phyloP scores from a whole-genome alignment of 163 green algal species.

The Coccomyxa subellipsoidea region DNA sequence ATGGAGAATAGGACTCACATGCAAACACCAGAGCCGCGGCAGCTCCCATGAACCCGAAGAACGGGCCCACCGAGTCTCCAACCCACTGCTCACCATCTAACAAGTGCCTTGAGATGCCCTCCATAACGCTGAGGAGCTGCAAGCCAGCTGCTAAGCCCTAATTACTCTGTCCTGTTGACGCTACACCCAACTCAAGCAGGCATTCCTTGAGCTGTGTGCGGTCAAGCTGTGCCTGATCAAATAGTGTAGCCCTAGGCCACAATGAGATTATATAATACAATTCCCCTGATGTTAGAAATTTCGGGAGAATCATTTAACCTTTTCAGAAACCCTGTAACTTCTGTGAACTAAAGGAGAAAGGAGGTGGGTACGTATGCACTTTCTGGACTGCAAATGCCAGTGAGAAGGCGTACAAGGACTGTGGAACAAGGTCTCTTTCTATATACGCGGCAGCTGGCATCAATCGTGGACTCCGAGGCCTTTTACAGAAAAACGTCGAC shows the following conservation, averaged over 20 bases:
- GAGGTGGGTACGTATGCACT: no score
- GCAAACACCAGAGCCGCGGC: conserved; percentile 91
- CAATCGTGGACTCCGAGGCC: not conserved
- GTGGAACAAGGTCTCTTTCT: not conserved
- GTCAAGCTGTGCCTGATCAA: not conserved
- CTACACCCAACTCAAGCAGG: not conserved
- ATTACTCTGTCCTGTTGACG: not conserved
- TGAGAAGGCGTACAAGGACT: no score
- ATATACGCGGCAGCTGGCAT: not conserved
- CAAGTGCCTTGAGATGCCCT: conserved; percentile 27
- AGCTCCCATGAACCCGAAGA: conserved; percentile 98
- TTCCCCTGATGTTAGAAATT: no score
- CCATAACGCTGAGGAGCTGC: conserved; percentile 13
- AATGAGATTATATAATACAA: no score
- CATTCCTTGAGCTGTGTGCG: not conserved
- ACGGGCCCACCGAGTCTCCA: conserved; percentile 52
- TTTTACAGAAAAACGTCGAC: not conserved
- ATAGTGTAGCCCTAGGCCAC: not conserved
- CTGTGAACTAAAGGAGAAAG: no score
- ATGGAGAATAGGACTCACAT: conserved; percentile 60
- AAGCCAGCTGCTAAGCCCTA: not conserved
- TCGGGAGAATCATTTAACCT: no score
- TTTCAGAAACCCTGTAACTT: no score
- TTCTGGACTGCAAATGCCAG: no score
- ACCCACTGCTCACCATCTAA: conserved; percentile 13